A percentile compares a stretch with the other conserved stretches of the same genome.
Conservation (phyloP, 768 basidiomycete species). For the Leucocoprinus birnbaumii region DNA sequence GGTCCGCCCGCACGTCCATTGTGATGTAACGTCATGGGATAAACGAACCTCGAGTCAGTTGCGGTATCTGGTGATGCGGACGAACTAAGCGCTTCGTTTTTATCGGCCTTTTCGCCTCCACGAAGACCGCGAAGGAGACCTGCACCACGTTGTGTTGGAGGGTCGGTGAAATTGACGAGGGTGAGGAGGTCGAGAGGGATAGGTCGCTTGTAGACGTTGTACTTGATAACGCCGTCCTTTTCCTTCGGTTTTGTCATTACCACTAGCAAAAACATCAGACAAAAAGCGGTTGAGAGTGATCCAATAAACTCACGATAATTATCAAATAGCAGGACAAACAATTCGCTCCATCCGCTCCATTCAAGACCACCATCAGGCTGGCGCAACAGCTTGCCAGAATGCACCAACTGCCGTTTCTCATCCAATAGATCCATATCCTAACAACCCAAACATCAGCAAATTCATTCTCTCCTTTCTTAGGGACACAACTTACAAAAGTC, state of each 20-base stretch:
- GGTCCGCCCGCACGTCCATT: conserved; percentile 83
- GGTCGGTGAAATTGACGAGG: conserved; percentile 77
- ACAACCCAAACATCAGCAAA: background rate
- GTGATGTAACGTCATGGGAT: conserved; percentile 85
- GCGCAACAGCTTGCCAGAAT: conserved; percentile 76
- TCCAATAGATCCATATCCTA: conserved; percentile 90
- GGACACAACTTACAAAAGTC: conserved; percentile 37
- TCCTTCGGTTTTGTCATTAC: conserved; percentile 67
- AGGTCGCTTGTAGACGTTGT: conserved; percentile 77
- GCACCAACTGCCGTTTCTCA: conserved; percentile 79
- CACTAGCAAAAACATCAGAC: conserved; percentile 41
- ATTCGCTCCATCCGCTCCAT: conserved; percentile 79
- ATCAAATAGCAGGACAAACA: conserved; percentile 90
- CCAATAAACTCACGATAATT: background rate
- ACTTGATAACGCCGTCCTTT: conserved; percentile 70
- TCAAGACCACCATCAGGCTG: conserved; percentile 82
- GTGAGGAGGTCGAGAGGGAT: conserved; percentile 89
- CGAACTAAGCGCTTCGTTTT: conserved; percentile 15
- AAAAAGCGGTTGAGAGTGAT: conserved; percentile 4
- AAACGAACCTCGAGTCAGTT: conserved; percentile 67
- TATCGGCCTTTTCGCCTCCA: conserved; percentile 31
- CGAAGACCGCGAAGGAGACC: conserved; percentile 64
- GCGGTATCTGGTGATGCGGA: conserved; percentile 6
- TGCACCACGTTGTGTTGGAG: conserved; percentile 63
- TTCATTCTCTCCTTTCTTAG: conserved; percentile 34